Evolutionary conservation across 495 filamentous ascomycete genomes (phyloP), one percentile per base, ranked within the genome.

Genomic region (Xanthoparmelia taractica): DNA sequence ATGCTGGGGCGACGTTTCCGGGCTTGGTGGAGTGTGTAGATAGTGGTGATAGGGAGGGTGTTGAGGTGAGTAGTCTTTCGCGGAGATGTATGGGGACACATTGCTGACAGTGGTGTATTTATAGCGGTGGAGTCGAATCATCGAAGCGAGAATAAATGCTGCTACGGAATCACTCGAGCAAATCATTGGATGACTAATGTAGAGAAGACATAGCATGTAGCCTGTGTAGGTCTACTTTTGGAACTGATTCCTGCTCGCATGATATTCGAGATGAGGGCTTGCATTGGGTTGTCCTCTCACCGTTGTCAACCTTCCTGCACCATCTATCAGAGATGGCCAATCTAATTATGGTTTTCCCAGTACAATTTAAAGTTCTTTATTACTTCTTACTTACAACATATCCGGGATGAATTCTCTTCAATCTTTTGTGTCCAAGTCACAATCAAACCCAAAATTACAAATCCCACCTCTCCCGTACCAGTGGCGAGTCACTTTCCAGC

Each of bases 1-100:
- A 96, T 74, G 77, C 90, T 0, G 91, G 91, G 2, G 88, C 82
- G 40, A 87, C 83, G 15, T 87, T 82, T 67, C 85, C 85, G 4
- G 82, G 84, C 15, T 62, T 87, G 29, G 79, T 85, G 13, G 85
- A 87, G 73, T 80, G 79, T 59, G 73, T 87, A 57, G 82, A 85
- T 17, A 79, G 74, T 37, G 74, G 74, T 11, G 79, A 87, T 74
- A 54, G 38, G 58, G 67, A 64, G 7, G 69, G 57, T 13, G 61
- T 73, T 25, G 58, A 67, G 63, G 68, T 68, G 31, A 66, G 63
- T 65, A 23, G 1, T 40, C 2, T 15, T 54, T 25, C 17, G 17
- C 29, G 3, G 17, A 54, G 17, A 8, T 33, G n/a, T 59, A 25
- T 47, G 18, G 8, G 6, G 11, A 59, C 0, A 25, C 33, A 15